Evolutionary conservation across 2,329 filamentous ascomycete genomes (phyloP).

Genomic region (Graphilbum fragrans): DNA sequence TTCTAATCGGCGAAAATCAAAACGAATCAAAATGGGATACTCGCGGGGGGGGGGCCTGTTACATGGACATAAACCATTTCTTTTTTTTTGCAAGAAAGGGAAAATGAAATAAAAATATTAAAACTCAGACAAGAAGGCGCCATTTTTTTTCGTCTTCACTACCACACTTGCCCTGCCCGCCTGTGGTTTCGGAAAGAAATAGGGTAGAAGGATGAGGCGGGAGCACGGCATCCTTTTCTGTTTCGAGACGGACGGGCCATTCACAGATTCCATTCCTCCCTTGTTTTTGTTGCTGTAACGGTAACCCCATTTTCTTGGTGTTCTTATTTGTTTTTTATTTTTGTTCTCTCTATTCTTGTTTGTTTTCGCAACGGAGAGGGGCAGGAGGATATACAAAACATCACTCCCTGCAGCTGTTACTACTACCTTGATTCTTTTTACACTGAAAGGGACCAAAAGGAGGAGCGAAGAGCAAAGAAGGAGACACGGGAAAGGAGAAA

Average conservation of each 20-base stretch:
- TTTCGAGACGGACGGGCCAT: not conserved
- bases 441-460: not conserved
- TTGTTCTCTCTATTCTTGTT: no score
- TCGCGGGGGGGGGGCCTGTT: not conserved
- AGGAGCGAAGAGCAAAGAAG: not conserved
- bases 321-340: not conserved
- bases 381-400: not conserved
- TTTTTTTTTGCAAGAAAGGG: not conserved
- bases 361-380: not conserved
- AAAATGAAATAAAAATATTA: not conserved
- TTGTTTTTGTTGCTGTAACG: not conserved
- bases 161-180: no score
- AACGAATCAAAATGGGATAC: not conserved
- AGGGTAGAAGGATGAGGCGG: not conserved
- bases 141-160: not conserved
- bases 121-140: not conserved
- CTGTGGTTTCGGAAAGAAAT: no score
- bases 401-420: not conserved
- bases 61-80: not conserved
- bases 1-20: constrained; percentile 56
- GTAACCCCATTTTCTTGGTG: not conserved
- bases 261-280: not conserved
- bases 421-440: no score
- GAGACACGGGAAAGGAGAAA: not conserved
- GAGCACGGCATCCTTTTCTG: not conserved